phyloP scores from a whole-genome alignment of 2,329 filamentous ascomycete species.

The Elsinoe fawcettii region DNA sequence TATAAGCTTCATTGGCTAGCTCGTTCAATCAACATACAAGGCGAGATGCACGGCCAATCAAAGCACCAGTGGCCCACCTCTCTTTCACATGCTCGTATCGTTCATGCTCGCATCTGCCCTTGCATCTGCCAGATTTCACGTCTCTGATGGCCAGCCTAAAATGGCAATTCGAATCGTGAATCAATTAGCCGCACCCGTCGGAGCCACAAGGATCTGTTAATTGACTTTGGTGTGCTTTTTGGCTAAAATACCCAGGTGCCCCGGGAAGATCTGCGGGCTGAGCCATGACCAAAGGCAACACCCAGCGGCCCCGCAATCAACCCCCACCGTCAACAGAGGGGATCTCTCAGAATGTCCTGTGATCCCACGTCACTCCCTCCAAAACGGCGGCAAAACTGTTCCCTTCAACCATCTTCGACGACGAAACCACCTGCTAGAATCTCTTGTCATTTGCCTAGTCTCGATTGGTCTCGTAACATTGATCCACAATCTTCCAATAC shows the following conservation, averaged over 20 bases:
- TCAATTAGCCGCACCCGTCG: slow-evolving; percentile 12
- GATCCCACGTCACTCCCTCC: slow-evolving; percentile 2
- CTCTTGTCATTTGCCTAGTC: slow-evolving; percentile 6
- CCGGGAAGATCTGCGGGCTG: background rate
- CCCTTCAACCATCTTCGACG: background rate
- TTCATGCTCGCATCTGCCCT: no score
- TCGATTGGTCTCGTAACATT: background rate
- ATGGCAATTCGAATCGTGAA: background rate
- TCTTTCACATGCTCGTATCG: background rate
- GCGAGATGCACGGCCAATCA: no score
- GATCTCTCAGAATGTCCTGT: background rate
- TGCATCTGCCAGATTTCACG: background rate
- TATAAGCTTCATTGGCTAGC: no score
- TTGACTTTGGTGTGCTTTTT: background rate
- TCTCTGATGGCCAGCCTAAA: slow-evolving; percentile 2
- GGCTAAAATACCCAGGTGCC: slow-evolving; percentile 1
- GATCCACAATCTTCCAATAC: background rate
- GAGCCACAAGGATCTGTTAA: background rate
- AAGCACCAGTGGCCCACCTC: no score
- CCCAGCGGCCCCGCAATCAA: slow-evolving; percentile 7
- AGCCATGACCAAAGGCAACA: background rate
- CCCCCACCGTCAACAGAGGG: background rate
- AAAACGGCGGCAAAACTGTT: slow-evolving; percentile 8
- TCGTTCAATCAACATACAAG: no score
- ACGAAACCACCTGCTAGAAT: background rate